phyloP scores from a whole-genome alignment of 2,329 filamentous ascomycete species.

The Venturia carpophila region DNA sequence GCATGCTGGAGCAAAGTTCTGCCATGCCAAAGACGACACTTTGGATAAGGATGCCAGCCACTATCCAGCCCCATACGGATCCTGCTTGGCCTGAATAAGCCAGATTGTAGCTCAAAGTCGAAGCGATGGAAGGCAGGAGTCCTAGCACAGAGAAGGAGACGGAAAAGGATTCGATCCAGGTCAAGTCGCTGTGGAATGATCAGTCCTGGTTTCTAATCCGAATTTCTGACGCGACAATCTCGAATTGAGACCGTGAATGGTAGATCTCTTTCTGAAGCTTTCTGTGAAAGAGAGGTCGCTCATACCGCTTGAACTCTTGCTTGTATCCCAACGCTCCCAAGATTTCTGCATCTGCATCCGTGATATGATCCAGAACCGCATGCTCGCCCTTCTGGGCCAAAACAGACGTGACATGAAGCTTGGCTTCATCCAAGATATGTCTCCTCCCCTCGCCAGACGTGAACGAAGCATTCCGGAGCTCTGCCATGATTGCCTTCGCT shows the following conservation, averaged over 20 bases:
- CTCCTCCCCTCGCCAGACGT: neutral
- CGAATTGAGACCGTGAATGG: no score
- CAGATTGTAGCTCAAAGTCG: slow-evolving; percentile 48
- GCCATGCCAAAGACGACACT: slow-evolving; percentile 48
- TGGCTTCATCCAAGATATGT: neutral
- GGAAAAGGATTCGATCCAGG: slow-evolving; percentile 55
- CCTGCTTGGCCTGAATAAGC: slow-evolving; percentile 46
- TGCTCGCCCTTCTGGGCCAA: slow-evolving; percentile 15
- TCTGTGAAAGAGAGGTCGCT: slow-evolving; percentile 68
- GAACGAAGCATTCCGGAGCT: neutral
- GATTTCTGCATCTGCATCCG: slow-evolving; percentile 49
- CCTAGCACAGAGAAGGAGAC: slow-evolving; percentile 48
- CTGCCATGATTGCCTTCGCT: neutral
- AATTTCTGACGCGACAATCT: no score
- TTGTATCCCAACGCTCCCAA: slow-evolving; percentile 56
- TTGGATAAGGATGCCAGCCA: slow-evolving; percentile 49
- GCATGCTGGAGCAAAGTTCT: slow-evolving; percentile 51
- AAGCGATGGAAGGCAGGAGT: slow-evolving; percentile 52
- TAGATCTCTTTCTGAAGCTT: no score
- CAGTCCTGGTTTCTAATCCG: neutral
- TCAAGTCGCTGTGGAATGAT: slow-evolving; percentile 34
- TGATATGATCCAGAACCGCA: slow-evolving; percentile 15
- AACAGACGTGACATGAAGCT: slow-evolving; percentile 16
- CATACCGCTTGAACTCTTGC: slow-evolving; percentile 51
- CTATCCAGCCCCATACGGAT: slow-evolving; percentile 52